Evolutionary conservation across 2,329 filamentous ascomycete species (phyloP).

Genomic region (Nemania serpens): DNA sequence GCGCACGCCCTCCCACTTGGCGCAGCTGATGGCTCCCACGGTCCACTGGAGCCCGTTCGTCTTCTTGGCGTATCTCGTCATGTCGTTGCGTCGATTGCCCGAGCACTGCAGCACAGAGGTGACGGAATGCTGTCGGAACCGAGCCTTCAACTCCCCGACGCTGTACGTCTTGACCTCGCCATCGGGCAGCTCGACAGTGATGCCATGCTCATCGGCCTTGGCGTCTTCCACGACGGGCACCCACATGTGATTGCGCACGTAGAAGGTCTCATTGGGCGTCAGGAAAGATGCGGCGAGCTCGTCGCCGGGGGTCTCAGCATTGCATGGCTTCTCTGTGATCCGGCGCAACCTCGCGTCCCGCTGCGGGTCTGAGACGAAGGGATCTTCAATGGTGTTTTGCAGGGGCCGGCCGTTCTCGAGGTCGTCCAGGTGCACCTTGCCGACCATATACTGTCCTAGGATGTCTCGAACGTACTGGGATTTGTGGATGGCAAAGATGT

Average conservation of each 20-base stretch:
- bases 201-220: conserved; percentile 43
- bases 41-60: conserved; percentile 55
- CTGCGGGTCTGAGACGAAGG: conserved; percentile 50
- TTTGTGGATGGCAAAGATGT: conserved; percentile 73
- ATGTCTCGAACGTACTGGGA: conserved; percentile 67
- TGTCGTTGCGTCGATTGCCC: conserved; percentile 52
- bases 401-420: conserved; percentile 61
- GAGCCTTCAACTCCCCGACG: conserved; percentile 49
- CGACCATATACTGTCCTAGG: conserved; percentile 66
- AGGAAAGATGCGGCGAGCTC: conserved; percentile 50
- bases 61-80: conserved; percentile 48
- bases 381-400: conserved; percentile 61
- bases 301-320: conserved; percentile 52
- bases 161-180: conserved; percentile 48
- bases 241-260: conserved; percentile 56
- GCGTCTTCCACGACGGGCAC: conserved; percentile 45
- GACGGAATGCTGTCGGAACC: conserved; percentile 49
- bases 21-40: conserved; percentile 52
- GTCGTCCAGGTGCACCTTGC: conserved; percentile 62
- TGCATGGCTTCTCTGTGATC: conserved; percentile 52
- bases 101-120: conserved; percentile 54
- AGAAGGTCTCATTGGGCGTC: conserved; percentile 50
- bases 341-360: conserved; percentile 48
- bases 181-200: conserved; percentile 50
- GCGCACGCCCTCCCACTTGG: conserved; percentile 52